Base-by-base conservation (phyloP, 2,329 filamentous ascomycete species). In the Gnomoniopsis sp. region DNA sequence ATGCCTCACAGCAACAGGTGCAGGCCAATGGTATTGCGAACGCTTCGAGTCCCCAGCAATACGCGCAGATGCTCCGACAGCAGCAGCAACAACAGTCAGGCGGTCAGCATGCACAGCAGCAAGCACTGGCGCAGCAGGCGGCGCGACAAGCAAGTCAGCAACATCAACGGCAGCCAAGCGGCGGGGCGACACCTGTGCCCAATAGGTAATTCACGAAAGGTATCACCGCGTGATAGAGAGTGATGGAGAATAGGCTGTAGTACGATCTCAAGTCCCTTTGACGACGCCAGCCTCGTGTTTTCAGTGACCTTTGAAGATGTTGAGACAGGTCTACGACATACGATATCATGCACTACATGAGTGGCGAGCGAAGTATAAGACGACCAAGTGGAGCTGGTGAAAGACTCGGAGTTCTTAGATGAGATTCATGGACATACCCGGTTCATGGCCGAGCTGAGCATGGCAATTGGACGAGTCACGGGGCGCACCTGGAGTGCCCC, bases 1-100 rank as follows among this genome's bases (percentile, higher is more conserved):
- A 72, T 15, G 72, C 75, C 4, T 75, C 75, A 8, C 78, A 81
- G 62, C 71, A 82, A 62, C 71, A 79, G 15, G 75, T 76, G 2
- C 75, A 82, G 55, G 74, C 79, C 17, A 82, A 78, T 53, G 76
- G 78, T 19, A 75, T 81, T 51, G 71, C 76, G 1, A 74, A 75
- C 19, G 79, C 79, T 0, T 75, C 76, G 1, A 82, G 79, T 58
- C 83, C 83, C 30, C 82, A 85, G 44, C 83, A 86, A 62, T 85
- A 86, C 65, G 83, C 83, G 1, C 82, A 83, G 57, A 72, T 85
- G 36, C 75, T 86, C 10, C 72, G 83, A 48, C 81, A 83, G 43
- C 83, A 85, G 64, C 82, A 85, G 62, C 80, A 83, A 61, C 74
- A 76, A 30, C 78, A 77, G 59, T 67, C 69, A 30, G 26, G 38